Evolutionary conservation across 768 basidiomycete genomes (phyloP), one percentile per base, ranked within the genome.

Genomic region (Lactarius vividus): DNA sequence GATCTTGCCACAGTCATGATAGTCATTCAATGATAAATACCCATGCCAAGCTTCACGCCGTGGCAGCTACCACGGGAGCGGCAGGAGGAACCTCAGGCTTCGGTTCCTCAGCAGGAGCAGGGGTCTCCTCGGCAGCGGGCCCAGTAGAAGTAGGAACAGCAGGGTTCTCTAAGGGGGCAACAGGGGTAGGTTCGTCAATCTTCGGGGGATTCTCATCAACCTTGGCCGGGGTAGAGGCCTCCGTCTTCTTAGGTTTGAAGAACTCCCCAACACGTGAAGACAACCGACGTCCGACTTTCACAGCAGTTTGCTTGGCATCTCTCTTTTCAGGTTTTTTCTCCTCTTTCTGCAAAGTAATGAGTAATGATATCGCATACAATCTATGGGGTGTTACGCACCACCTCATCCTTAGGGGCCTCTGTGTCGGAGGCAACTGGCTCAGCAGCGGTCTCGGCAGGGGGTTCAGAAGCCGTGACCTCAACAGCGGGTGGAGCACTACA

Each of bases 171-270:
- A 96, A 81, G 65, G 94, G 93, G 62, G 91, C 92, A 69, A 94
- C 85, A 13, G 89, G 89, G 35, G 83, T 72, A 57, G 91, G 91
- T 79, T 91, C 87, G 58, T 93, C 94, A 71, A 95, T 90, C 82
- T 88, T 87, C 70, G 94, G 93, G 44, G 94, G 92, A 75, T 92
- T 82, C 81, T 94, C 91, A 69, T 93, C 89, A 64, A 94, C 91
- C 83, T 93, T 94, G 55, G 91, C 82, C 63, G 92, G 85, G 7
- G 87, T 74, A 13, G 82, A 73, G 40, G 86, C 1, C 58, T 69
- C 68, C n/a, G 18, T 6, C 62, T 86, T 91, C 80, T 84, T 91
- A 62, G 82, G 57, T 82, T 88, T 93, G 86, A 96, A 92, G 77
- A 96, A 84, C 61, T 89, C 89, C 61, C 83, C 84, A 52, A 96